Conservation (phyloP, 2,329 filamentous ascomycete species). For the Plectosphaerella cucumerina region DNA sequence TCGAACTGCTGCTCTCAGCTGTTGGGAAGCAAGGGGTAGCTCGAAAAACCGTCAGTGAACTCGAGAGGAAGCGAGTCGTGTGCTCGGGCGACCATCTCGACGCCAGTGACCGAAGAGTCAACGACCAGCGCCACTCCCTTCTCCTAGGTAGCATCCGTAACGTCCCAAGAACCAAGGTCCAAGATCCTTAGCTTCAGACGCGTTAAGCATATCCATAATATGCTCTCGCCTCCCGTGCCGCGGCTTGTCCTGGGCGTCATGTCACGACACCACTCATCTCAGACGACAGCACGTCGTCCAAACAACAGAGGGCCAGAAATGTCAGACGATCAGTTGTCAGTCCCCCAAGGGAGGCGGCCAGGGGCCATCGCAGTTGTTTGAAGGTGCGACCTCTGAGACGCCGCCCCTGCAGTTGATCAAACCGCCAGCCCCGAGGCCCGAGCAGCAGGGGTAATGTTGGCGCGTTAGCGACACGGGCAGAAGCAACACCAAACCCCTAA, state of each 20-base stretch:
- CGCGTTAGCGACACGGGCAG: background rate
- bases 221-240: too few relatives aligned
- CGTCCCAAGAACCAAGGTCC: background rate
- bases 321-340: background rate
- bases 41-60: too few relatives aligned
- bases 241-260: background rate
- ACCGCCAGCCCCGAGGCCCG: constrained; percentile 8
- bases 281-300: constrained; percentile 3
- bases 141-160: background rate
- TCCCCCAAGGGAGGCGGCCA: background rate
- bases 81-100: too few relatives aligned
- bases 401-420: constrained; percentile 15
- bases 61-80: too few relatives aligned
- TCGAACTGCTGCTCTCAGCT: too few relatives aligned
- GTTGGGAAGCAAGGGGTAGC: too few relatives aligned
- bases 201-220: background rate
- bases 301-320: background rate
- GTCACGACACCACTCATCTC: constrained; percentile 3
- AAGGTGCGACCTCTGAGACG: constrained; percentile 15
- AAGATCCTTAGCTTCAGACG: background rate
- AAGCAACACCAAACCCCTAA: background rate
- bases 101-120: too few relatives aligned
- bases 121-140: too few relatives aligned
- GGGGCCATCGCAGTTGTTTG: background rate
- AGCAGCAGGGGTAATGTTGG: background rate